Conservation (phyloP, 2,329 filamentous ascomycete genomes). For the Ambrosiella xylebori region DNA sequence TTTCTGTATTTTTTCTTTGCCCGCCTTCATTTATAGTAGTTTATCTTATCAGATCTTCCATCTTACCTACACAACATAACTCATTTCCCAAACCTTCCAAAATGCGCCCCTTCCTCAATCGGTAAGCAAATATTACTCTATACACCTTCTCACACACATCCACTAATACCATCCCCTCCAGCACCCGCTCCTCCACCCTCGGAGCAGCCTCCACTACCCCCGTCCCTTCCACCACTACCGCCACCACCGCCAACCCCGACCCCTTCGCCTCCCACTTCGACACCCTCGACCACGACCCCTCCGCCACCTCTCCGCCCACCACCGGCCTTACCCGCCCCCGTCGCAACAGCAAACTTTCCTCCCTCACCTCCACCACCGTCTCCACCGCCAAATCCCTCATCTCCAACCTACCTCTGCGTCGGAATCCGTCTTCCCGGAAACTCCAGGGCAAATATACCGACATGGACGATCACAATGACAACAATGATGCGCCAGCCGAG, state of each 20-base stretch:
- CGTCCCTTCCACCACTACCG: background rate
- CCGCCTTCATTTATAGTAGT: background rate
- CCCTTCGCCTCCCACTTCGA: constrained; percentile 6
- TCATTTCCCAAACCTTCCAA: background rate
- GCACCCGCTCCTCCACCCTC: background rate
- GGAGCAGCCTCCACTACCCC: background rate
- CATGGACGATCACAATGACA: background rate
- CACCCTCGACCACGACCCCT: constrained; percentile 30
- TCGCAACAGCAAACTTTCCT: constrained; percentile 58
- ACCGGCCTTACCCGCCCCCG: constrained; percentile 51
- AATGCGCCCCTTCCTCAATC: background rate
- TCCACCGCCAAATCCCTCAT: constrained; percentile 10
- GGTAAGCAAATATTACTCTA: background rate
- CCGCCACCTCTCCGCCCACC: constrained; percentile 23
- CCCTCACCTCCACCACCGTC: constrained; percentile 30
- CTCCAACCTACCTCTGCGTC: constrained; percentile 10
- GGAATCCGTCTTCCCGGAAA: constrained; percentile 3
- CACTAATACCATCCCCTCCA: background rate
- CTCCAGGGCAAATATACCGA: constrained; percentile 7
- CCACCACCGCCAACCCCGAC: background rate
- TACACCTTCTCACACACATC: background rate
- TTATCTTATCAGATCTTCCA: background rate
- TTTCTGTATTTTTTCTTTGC: background rate
- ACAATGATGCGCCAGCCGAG: background rate
- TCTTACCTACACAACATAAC: background rate